Evolutionary conservation across 2,329 filamentous ascomycete species (phyloP).

Genomic region (Xylaria sp.): DNA sequence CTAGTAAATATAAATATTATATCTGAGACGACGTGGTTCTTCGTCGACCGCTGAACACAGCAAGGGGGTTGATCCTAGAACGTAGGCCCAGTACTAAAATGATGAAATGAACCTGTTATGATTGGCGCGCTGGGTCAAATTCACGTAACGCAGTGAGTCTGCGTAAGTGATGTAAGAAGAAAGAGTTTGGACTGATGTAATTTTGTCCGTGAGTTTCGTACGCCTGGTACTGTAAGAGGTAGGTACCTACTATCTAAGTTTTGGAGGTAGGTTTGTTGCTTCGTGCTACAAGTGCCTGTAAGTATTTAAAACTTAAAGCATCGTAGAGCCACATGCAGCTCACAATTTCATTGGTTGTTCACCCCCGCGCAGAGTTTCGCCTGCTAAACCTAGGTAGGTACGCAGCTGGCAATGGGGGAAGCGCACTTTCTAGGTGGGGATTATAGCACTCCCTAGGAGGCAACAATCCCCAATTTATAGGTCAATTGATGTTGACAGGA

Average conservation of each 20-base stretch:
- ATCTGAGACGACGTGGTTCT: neutral
- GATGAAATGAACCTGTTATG: neutral
- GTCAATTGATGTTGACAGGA: slow-evolving; percentile 35
- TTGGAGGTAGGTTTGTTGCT: neutral
- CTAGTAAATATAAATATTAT: too few relatives aligned
- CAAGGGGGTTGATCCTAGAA: neutral
- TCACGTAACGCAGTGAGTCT: neutral
- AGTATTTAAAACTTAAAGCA: neutral
- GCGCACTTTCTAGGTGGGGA: slow-evolving; percentile 19
- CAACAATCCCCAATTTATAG: slow-evolving; percentile 33
- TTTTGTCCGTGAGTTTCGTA: neutral
- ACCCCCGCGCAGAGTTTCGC: neutral
- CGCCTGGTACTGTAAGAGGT: too few relatives aligned
- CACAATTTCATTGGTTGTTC: slow-evolving; percentile 4
- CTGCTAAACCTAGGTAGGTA: neutral
- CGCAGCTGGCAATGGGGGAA: neutral
- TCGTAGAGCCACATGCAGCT: neutral
- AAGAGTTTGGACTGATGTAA: neutral
- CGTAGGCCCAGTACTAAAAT: neutral
- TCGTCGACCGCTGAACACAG: neutral
- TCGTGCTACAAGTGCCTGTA: neutral
- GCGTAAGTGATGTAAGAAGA: neutral
- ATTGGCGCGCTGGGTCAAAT: neutral
- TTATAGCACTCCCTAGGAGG: slow-evolving; percentile 5
- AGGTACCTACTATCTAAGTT: too few relatives aligned